A percentile compares a stretch with the other conserved stretches of the same genome.
These are phyloP conservation scores for Stagonosporopsis cucurbitacearum DNA, from an alignment of 2,329 filamentous ascomycete genomes.

Conservation along the genomic window DNA sequence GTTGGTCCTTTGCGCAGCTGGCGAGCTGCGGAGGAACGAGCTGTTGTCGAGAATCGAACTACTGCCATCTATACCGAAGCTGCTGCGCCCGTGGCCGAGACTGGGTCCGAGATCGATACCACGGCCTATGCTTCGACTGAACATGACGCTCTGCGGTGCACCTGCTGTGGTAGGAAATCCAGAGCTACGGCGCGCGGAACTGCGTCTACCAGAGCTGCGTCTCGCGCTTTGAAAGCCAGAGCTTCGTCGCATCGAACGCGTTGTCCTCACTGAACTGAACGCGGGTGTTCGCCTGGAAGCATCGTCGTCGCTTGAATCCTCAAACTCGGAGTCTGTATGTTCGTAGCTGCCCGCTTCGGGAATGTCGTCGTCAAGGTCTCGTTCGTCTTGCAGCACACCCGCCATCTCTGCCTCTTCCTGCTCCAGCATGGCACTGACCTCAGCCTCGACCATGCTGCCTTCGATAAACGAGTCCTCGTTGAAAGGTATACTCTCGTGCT, in stretches of 20 bases:
- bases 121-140: slow-evolving; percentile 8
- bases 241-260: slow-evolving; percentile 26
- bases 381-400: slow-evolving; percentile 56
- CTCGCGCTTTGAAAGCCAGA: slow-evolving; percentile 31
- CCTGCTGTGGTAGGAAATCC: slow-evolving; percentile 5
- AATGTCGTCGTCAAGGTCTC: slow-evolving; percentile 59
- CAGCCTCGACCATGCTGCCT: slow-evolving; percentile 50
- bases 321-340: slow-evolving; percentile 61
- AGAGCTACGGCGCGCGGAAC: slow-evolving; percentile 10
- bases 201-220: slow-evolving; percentile 26
- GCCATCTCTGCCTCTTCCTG: slow-evolving; percentile 57
- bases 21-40: slow-evolving; percentile 46
- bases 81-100: slow-evolving; percentile 36
- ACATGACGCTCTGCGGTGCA: slow-evolving; percentile 4
- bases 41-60: slow-evolving; percentile 48
- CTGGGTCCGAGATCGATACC: slow-evolving; percentile 28
- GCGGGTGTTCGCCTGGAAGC: slow-evolving; percentile 31
- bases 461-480: slow-evolving; percentile 58
- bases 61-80: slow-evolving; percentile 44
- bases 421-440: slow-evolving; percentile 49
- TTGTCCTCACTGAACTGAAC: slow-evolving; percentile 27
- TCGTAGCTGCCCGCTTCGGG: slow-evolving; percentile 62
- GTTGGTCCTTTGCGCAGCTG: slow-evolving; percentile 36
- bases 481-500: slow-evolving; percentile 57
- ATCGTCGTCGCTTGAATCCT: slow-evolving; percentile 46